These are phyloP conservation scores for Entomortierella chlamydospora DNA, from an alignment of 192 early-diverging fungal genomes.

Conservation along the genomic window DNA sequence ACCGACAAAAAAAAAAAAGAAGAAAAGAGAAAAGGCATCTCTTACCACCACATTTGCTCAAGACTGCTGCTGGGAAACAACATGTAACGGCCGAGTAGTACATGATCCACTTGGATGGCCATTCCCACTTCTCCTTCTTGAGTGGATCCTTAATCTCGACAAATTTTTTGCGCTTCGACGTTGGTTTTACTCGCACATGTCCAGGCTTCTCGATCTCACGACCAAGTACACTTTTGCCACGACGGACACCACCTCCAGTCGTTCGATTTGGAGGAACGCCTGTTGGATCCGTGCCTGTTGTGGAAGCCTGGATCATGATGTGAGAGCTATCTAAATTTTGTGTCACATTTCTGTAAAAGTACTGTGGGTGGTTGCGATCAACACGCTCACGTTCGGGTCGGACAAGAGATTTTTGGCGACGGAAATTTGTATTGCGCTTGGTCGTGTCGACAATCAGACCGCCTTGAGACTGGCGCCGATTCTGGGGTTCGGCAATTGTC, in stretches of 20 bases:
- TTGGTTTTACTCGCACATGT: conserved; percentile 45
- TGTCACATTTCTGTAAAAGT: conserved; percentile 59
- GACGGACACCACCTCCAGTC: conserved; percentile 29
- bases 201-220: conserved; percentile 54
- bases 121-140: conserved; percentile 46
- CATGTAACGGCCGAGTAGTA: conserved; percentile 61
- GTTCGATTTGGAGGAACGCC: conserved; percentile 8
- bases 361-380: conserved; percentile 62
- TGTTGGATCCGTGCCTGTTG: conserved; percentile 41
- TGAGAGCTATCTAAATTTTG: conserved; percentile 51
- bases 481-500: conserved; percentile 26
- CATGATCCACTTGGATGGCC: conserved; percentile 57
- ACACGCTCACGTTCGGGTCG: conserved; percentile 72
- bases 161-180: conserved; percentile 50
- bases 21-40: no score
- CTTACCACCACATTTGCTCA: conserved; percentile 51
- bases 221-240: conserved; percentile 45
- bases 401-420: conserved; percentile 74
- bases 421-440: conserved; percentile 22
- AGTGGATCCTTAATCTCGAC: conserved; percentile 57
- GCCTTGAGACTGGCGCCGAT: conserved; percentile 37
- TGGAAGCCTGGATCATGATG: conserved; percentile 44
- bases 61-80: conserved; percentile 51
- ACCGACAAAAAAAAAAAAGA: no score
- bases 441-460: conserved; percentile 39